Evolutionary conservation across 2,329 filamentous ascomycete species (phyloP).

Genomic region (Aureobasidium sp.): DNA sequence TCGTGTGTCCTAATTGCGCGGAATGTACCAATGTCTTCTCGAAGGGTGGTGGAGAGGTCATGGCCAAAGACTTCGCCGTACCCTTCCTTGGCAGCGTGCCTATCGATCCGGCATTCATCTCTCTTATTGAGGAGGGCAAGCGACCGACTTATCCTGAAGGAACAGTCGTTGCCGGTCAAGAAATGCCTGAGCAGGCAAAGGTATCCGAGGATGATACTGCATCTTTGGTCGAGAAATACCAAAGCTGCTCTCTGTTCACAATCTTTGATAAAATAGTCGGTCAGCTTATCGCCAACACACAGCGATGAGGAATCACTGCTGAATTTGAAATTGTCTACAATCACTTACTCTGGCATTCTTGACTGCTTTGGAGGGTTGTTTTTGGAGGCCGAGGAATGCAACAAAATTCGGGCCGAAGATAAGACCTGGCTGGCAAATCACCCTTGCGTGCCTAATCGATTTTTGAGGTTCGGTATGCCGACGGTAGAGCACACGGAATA

Average conservation of each 20-base stretch:
- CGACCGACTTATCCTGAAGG: constrained; percentile 62
- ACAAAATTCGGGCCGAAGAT: background rate
- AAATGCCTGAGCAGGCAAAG: constrained; percentile 30
- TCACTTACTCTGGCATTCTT: background rate
- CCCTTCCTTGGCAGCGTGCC: constrained; percentile 80
- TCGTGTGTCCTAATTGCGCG: constrained; percentile 66
- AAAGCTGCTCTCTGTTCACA: constrained; percentile 60
- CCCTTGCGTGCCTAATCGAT: background rate
- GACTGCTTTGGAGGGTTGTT: background rate
- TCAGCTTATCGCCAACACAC: constrained; percentile 19
- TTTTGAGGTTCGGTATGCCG: background rate
- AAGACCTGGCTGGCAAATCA: background rate
- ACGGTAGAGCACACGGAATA: background rate
- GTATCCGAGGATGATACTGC: constrained; percentile 31
- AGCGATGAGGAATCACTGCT: background rate
- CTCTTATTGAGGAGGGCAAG: constrained; percentile 70
- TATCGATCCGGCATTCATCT: constrained; percentile 87
- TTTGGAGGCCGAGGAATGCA: background rate
- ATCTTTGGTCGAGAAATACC: constrained; percentile 64
- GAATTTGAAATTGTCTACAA: background rate
- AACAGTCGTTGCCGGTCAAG: constrained; percentile 53
- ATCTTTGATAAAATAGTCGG: constrained; percentile 58
- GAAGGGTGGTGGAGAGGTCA: constrained; percentile 78
- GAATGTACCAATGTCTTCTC: constrained; percentile 94
- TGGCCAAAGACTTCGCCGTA: constrained; percentile 81